phyloP scores from a whole-genome alignment of 306 rosid species.

The Luffa aegyptiaca region DNA sequence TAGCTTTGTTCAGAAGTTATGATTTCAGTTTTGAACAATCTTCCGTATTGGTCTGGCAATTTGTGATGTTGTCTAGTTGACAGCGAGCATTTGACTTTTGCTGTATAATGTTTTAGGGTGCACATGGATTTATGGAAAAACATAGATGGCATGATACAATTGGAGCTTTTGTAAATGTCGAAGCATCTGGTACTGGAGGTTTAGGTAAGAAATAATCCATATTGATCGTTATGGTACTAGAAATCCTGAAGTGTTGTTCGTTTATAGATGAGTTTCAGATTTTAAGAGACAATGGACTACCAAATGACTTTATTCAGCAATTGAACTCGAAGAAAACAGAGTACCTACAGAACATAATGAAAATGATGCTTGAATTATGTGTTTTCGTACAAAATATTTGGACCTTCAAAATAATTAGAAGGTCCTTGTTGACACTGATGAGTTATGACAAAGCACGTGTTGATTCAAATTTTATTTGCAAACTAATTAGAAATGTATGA shows the following conservation, averaged over 20 bases:
- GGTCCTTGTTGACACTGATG: neutral
- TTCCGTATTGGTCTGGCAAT: conserved; percentile 1
- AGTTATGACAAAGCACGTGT: neutral
- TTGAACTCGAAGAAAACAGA: neutral
- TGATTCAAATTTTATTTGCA: neutral
- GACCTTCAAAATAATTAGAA: neutral
- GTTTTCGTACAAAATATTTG: neutral
- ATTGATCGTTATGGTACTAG: conserved; percentile 1
- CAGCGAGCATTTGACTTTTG: conserved; percentile 15
- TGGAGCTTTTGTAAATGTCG: conserved; percentile 90
- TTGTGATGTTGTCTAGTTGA: conserved; percentile 18
- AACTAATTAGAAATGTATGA: neutral
- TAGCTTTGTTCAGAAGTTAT: neutral
- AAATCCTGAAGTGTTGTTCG: neutral
- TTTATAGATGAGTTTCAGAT: neutral
- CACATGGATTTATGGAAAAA: conserved; percentile 96
- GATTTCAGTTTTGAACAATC: neutral
- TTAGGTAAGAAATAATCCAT: conserved; percentile 47
- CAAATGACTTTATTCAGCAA: neutral
- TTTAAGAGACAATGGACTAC: neutral
- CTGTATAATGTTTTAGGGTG: conserved; percentile 43
- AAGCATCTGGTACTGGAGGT: conserved; percentile 90
- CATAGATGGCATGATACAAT: conserved; percentile 78
- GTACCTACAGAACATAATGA: neutral
- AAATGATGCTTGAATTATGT: neutral